These are phyloP conservation scores for Gloeophyllum trabeum DNA, from an alignment of 768 basidiomycete species.

Conservation along the genomic window DNA sequence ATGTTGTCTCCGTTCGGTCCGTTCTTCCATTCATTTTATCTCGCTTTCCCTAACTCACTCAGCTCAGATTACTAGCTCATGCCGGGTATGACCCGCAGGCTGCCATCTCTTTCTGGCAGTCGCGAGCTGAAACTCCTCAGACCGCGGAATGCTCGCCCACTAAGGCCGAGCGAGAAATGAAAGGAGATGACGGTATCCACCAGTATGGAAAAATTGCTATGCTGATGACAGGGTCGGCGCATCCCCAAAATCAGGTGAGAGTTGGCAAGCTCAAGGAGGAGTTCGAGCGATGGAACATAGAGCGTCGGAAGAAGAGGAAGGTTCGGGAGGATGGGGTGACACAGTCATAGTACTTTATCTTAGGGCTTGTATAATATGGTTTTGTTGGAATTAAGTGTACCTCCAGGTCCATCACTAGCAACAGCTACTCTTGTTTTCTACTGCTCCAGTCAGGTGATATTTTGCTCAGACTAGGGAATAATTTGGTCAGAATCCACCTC, in stretches of 20 bases:
- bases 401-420: too few species aligned
- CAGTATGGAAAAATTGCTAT: conserved; percentile 18
- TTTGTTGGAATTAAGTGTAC: too few species aligned
- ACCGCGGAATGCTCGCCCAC: conserved; percentile 33
- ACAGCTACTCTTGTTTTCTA: too few species aligned
- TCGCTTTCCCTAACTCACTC: background rate
- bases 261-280: conserved; percentile 52
- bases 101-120: conserved; percentile 80
- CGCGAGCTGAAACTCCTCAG: conserved; percentile 26
- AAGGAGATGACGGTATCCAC: conserved; percentile 2
- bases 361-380: too few species aligned
- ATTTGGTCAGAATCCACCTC: too few species aligned
- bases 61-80: conserved; percentile 71
- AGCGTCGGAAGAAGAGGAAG: conserved; percentile 17
- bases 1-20: conserved; percentile 76
- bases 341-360: too few species aligned
- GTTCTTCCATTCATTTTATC: conserved; percentile 7
- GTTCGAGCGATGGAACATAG: conserved; percentile 59
- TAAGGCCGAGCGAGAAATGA: conserved; percentile 11
- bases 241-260: conserved; percentile 61
- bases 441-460: too few species aligned
- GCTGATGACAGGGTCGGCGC: conserved; percentile 42
- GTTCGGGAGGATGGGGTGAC: too few species aligned
- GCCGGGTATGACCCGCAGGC: conserved; percentile 83
- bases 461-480: too few species aligned